A percentile compares a stretch with the other conserved stretches of the same genome.
Evolutionary conservation across 1,284 basidiomycete species (phyloP).

Genomic region (Sparassis latifolia): DNA sequence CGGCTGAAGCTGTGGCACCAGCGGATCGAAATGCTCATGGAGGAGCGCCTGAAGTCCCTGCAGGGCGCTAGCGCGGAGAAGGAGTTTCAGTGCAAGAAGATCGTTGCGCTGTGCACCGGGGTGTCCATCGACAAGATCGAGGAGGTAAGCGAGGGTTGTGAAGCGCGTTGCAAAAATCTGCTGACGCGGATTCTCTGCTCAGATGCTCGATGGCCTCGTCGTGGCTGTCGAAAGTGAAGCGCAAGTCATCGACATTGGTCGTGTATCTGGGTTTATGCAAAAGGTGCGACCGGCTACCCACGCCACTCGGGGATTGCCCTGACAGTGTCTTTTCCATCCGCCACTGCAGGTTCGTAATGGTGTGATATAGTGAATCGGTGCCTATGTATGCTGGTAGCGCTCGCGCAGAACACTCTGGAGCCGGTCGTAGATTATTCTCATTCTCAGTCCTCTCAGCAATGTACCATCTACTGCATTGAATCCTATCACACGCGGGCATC

Average conservation of each 20-base stretch:
- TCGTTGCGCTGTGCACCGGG: conserved; percentile 86
- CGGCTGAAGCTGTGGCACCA: conserved; percentile 79
- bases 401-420: not conserved
- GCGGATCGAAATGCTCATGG: conserved; percentile 70
- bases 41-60: conserved; percentile 61
- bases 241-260: conserved; percentile 76
- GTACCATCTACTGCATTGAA: conserved; percentile 8
- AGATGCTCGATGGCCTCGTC: conserved; percentile 87
- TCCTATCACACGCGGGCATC: not conserved
- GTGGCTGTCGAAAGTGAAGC: conserved; percentile 88
- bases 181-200: not conserved
- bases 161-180: not conserved
- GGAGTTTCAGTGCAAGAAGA: conserved; percentile 85
- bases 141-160: conserved; percentile 50
- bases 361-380: conserved; percentile 40
- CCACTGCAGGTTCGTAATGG: conserved; percentile 55
- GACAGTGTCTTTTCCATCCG: too few relatives aligned
- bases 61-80: conserved; percentile 80
- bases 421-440: not conserved
- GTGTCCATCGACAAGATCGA: conserved; percentile 87
- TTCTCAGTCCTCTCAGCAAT: not conserved
- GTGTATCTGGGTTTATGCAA: conserved; percentile 87
- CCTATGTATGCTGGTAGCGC: not conserved
- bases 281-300: conserved; percentile 39
- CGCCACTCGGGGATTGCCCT: too few relatives aligned